phyloP scores from a whole-genome alignment of 306 rosid species.

The Cucumis hystrix region DNA sequence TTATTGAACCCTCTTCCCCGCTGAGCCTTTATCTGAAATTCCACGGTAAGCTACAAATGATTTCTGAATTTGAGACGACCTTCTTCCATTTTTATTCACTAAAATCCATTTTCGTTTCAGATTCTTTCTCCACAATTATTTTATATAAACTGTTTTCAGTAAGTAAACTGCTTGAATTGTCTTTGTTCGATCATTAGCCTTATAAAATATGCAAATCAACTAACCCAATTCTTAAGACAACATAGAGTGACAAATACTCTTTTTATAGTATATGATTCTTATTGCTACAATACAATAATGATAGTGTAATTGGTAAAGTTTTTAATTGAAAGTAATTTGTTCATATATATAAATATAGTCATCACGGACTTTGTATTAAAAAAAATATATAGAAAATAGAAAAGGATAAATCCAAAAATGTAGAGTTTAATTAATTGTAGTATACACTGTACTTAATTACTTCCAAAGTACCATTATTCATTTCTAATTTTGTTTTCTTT shows the following conservation, averaged over 20 bases:
- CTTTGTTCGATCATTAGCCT: not conserved
- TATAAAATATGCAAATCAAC: not conserved
- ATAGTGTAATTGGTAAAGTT: not conserved
- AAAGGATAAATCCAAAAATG: not conserved
- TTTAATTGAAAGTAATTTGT: not conserved
- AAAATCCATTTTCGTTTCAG: not conserved
- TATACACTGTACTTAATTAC: not conserved
- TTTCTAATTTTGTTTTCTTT: no score
- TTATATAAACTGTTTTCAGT: not conserved
- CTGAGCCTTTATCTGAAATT: not conserved
- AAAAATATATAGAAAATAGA: not conserved
- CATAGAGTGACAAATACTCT: not conserved
- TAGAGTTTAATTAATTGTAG: not conserved
- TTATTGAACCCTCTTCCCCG: not conserved
- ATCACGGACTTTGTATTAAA: not conserved
- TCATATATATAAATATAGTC: not conserved
- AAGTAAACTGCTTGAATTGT: not conserved
- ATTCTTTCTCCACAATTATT: not conserved
- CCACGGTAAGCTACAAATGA: not conserved
- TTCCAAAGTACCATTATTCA: not conserved
- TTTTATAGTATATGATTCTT: not conserved
- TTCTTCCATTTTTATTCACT: not conserved
- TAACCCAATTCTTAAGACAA: not conserved
- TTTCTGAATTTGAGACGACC: not conserved
- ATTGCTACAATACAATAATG: not conserved